Percentiles rank a stretch among this genome's conserved stretches.
phyloP scores from a whole-genome alignment of 1,139 yeast species.

The Geotrichum klebahnii region DNA sequence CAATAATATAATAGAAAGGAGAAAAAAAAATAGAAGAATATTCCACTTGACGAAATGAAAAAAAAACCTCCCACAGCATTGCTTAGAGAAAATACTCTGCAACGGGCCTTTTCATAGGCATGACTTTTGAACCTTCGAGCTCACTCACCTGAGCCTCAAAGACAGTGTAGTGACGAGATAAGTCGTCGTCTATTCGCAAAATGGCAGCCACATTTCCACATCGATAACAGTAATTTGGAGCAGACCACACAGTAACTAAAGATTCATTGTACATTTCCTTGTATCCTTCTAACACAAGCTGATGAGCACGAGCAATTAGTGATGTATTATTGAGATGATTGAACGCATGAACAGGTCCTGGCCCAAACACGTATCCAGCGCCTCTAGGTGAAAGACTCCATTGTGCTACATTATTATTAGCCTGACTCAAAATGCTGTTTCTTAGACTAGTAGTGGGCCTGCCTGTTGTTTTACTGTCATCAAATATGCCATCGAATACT shows the following conservation, averaged over 20 bases:
- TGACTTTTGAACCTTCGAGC: conserved; percentile 47
- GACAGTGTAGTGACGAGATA: conserved; percentile 69
- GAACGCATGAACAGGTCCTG: conserved; percentile 75
- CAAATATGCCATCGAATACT: conserved; percentile 12
- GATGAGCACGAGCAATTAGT: conserved; percentile 94
- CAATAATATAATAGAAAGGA: too few relatives aligned
- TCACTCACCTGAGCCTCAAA: conserved; percentile 79
- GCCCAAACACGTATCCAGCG: conserved; percentile 91
- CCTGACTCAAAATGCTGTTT: conserved; percentile 8
- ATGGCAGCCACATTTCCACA: conserved; percentile 96
- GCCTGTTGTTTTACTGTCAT: conserved; percentile 10
- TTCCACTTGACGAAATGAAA: not conserved
- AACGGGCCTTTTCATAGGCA: conserved; percentile 66
- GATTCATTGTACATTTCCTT: conserved; percentile 82
- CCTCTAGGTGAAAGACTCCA: conserved; percentile 98
- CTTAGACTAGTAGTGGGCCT: not conserved
- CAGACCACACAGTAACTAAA: conserved; percentile 88
- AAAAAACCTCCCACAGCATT: not conserved
- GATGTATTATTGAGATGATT: conserved; percentile 73
- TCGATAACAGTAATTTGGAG: conserved; percentile 91
- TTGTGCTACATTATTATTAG: conserved; percentile 20
- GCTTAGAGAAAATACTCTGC: conserved; percentile 66
- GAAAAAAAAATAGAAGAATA: too few relatives aligned
- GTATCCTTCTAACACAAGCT: conserved; percentile 94
- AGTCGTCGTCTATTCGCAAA: conserved; percentile 66